phyloP scores from a whole-genome alignment of 1,139 yeast species.

The Protomyces gravidus region DNA sequence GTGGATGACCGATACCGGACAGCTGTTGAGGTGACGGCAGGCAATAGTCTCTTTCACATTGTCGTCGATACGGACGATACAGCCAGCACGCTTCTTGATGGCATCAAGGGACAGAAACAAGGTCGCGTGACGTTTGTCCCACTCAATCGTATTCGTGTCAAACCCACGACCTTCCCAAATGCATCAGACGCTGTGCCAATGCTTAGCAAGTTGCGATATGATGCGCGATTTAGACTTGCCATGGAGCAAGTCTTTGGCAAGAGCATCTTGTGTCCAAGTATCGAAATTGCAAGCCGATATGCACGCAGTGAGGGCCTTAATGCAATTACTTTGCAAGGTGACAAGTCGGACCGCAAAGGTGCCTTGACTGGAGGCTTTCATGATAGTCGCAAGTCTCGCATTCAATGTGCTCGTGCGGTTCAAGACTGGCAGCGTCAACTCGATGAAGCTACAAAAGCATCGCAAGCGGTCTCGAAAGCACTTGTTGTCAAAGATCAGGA shows the following conservation, averaged over 20 bases:
- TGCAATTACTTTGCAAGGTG: constrained; percentile 89
- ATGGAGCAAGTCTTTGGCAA: constrained; percentile 75
- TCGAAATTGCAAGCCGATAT: constrained; percentile 64
- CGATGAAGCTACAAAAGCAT: constrained; percentile 43
- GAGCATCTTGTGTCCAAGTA: constrained; percentile 68
- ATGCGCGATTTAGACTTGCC: constrained; percentile 55
- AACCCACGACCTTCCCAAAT: constrained; percentile 51
- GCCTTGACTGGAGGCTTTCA: constrained; percentile 85
- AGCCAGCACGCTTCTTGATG: constrained; percentile 73
- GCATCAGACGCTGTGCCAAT: constrained; percentile 59
- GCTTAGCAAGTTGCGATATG: constrained; percentile 63
- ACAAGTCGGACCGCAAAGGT: constrained; percentile 77
- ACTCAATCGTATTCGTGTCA: constrained; percentile 57
- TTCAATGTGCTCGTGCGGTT: constrained; percentile 63
- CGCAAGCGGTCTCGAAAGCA: constrained; percentile 42
- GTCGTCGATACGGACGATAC: constrained; percentile 87
- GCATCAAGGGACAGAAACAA: constrained; percentile 60
- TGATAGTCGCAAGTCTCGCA: constrained; percentile 61
- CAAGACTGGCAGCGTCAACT: constrained; percentile 52
- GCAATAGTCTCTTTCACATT: constrained; percentile 76
- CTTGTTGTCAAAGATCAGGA: constrained; percentile 46
- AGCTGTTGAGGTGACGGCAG: constrained; percentile 87
- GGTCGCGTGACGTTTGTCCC: constrained; percentile 94
- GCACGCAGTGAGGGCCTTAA: constrained; percentile 60
- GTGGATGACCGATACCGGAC: constrained; percentile 78